Conservation (phyloP, 768 basidiomycete species). For the Butyriboletus loyo region DNA sequence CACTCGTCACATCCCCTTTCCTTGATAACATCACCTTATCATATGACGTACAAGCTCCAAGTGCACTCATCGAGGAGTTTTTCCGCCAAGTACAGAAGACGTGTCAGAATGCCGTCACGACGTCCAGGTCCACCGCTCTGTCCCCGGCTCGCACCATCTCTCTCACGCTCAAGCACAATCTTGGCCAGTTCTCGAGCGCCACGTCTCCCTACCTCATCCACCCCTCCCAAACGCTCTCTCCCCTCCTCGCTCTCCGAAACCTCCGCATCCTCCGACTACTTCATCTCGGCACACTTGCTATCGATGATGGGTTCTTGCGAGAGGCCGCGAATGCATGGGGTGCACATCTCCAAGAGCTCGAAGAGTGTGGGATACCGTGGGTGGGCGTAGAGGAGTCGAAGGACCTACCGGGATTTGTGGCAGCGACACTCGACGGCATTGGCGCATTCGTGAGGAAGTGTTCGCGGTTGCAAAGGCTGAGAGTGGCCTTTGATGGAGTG, state of each 20-base stretch:
- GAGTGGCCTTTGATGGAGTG: conserved; percentile 28
- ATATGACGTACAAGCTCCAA: conserved; percentile 28
- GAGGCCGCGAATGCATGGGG: conserved; percentile 29
- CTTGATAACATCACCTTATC: conserved; percentile 23
- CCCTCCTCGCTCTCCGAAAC: conserved; percentile 21
- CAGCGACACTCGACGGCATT: conserved; percentile 22
- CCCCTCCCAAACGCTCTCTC: conserved; percentile 23
- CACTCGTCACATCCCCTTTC: conserved; percentile 22
- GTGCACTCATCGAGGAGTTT: conserved; percentile 19
- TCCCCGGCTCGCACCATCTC: conserved; percentile 12
- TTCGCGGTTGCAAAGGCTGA: conserved; percentile 13
- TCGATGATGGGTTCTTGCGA: conserved; percentile 27
- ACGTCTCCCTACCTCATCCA: conserved; percentile 22
- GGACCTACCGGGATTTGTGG: conserved; percentile 5
- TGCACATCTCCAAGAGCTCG: conserved; percentile 22
- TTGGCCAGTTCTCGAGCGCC: conserved; percentile 19
- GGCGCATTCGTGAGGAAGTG: conserved; percentile 21
- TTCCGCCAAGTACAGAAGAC: conserved; percentile 22
- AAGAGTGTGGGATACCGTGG: conserved; percentile 31
- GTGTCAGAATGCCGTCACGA: background rate
- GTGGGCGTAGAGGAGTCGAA: conserved; percentile 13
- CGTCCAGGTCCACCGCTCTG: background rate
- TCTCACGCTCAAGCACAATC: conserved; percentile 28
- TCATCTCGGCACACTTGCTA: conserved; percentile 26
- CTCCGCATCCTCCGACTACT: conserved; percentile 21